Conservation (phyloP, 1,284 basidiomycete genomes). For the Mycena citricolor region DNA sequence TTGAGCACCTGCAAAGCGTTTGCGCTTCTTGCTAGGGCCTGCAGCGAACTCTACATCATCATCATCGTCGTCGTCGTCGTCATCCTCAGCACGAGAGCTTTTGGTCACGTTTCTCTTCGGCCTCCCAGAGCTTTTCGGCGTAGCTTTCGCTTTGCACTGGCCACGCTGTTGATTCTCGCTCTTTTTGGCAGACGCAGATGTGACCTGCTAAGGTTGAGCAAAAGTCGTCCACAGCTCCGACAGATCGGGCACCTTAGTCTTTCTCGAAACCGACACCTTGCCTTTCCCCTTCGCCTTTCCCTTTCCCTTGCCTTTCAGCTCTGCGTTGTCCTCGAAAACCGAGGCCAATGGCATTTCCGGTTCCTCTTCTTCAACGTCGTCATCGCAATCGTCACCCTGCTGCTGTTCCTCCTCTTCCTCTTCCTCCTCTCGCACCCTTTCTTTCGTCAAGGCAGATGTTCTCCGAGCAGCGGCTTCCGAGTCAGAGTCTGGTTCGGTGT, state of each 20-base stretch:
- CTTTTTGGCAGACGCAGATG: too few relatives aligned
- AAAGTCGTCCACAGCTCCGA: neutral
- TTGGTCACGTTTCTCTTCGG: too few relatives aligned
- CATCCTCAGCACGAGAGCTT: too few relatives aligned
- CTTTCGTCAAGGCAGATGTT: slow-evolving; percentile 9
- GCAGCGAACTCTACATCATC: too few relatives aligned
- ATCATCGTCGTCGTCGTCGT: too few relatives aligned
- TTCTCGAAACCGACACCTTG: neutral
- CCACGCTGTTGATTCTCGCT: too few relatives aligned
- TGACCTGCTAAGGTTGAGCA: slow-evolving; percentile 10
- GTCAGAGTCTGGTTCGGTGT: slow-evolving; percentile 28
- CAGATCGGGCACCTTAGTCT: neutral
- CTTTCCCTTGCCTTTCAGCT: slow-evolving; percentile 21
- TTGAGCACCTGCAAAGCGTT: too few relatives aligned
- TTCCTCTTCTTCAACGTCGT: slow-evolving; percentile 44
- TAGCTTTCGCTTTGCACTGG: too few relatives aligned
- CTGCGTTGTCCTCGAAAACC: slow-evolving; percentile 8
- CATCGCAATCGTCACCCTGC: too few relatives aligned
- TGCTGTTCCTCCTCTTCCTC: slow-evolving; percentile 23
- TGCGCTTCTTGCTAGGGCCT: too few relatives aligned
- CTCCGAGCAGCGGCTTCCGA: neutral
- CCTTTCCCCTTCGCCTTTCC: slow-evolving; percentile 19
- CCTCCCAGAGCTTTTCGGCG: too few relatives aligned
- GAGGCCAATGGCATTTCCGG: too few relatives aligned
- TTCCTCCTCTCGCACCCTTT: slow-evolving; percentile 31